Conservation (phyloP, 352 stramenopile species). For the Lagenidium sp. region DNA sequence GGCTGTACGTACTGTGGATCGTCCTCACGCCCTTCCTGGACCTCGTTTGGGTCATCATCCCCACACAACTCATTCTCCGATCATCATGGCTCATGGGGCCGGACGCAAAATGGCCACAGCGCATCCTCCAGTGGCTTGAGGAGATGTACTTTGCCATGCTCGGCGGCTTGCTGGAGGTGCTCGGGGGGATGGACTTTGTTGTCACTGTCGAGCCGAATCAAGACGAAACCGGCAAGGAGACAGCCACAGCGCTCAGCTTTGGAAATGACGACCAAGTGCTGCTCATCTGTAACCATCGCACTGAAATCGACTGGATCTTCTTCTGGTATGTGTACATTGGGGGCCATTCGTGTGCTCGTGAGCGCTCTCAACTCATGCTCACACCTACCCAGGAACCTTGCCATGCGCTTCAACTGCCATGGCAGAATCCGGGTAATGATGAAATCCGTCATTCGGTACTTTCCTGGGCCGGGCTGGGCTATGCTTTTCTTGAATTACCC, state of each 20-base stretch:
- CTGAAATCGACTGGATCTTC: conserved; percentile 78
- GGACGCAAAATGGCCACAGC: conserved; percentile 9
- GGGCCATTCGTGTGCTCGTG: not conserved
- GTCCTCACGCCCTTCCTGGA: conserved; percentile 45
- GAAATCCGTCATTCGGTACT: conserved; percentile 54
- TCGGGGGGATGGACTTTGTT: conserved; percentile 45
- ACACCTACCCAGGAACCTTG: conserved; percentile 40
- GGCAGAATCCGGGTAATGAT: conserved; percentile 74
- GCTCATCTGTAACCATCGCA: conserved; percentile 71
- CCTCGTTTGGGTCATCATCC: conserved; percentile 50
- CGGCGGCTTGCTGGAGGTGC: conserved; percentile 43
- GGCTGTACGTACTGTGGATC: conserved; percentile 35
- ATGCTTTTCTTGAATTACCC: conserved; percentile 64
- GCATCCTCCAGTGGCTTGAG: conserved; percentile 24
- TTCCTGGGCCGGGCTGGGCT: conserved; percentile 54
- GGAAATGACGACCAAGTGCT: conserved; percentile 31
- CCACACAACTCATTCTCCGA: conserved; percentile 32
- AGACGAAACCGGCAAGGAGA: conserved; percentile 22
- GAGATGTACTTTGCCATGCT: conserved; percentile 52
- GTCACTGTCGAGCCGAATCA: too few relatives aligned
- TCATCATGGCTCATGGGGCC: conserved; percentile 2
- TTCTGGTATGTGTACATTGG: conserved; percentile 36
- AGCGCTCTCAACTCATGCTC: too few relatives aligned
- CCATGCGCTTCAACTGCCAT: conserved; percentile 51
- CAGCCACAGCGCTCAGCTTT: conserved; percentile 31